These are phyloP conservation scores for Mortierella sp. DNA, from an alignment of 371 early-diverging fungal species.

Conservation along the genomic window DNA sequence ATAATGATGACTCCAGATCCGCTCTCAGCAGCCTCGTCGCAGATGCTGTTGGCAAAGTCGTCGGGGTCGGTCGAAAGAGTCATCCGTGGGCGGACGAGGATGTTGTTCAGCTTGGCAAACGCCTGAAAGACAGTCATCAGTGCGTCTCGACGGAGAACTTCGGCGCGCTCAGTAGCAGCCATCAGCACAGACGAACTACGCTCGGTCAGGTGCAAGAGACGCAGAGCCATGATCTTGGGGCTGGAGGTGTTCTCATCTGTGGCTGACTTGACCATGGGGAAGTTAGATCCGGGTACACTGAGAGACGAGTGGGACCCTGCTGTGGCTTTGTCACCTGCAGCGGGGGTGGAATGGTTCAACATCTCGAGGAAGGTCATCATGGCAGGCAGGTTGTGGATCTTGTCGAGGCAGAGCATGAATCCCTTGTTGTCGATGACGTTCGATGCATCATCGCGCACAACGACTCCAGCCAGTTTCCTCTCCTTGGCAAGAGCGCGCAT, in stretches of 20 bases:
- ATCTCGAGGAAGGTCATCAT: constrained; percentile 75
- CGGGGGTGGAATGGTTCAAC: constrained; percentile 35
- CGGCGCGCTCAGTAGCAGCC: constrained; percentile 69
- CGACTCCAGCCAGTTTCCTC: constrained; percentile 13
- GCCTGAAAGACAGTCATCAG: constrained; percentile 83
- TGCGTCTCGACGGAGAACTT: constrained; percentile 77
- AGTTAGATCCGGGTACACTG: constrained; percentile 4
- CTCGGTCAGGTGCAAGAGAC: constrained; percentile 82
- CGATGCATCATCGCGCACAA: constrained; percentile 14
- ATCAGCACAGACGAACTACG: constrained; percentile 89
- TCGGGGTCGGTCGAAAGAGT: constrained; percentile 60
- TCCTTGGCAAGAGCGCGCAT: constrained; percentile 28
- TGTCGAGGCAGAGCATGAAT: constrained; percentile 78
- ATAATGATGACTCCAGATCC: constrained; percentile 63
- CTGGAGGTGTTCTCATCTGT: neutral
- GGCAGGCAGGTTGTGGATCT: constrained; percentile 78
- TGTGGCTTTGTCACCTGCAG: neutral
- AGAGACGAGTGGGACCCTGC: constrained; percentile 9
- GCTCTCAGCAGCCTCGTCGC: constrained; percentile 60
- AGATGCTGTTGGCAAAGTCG: constrained; percentile 70
- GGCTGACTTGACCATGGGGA: neutral
- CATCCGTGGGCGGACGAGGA: constrained; percentile 63
- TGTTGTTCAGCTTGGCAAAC: constrained; percentile 79
- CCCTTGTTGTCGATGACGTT: constrained; percentile 21
- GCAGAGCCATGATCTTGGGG: constrained; percentile 64